These are phyloP conservation scores for Aureobasidium melanogenum DNA, from an alignment of 2,329 filamentous ascomycete genomes.

Conservation along the genomic window DNA sequence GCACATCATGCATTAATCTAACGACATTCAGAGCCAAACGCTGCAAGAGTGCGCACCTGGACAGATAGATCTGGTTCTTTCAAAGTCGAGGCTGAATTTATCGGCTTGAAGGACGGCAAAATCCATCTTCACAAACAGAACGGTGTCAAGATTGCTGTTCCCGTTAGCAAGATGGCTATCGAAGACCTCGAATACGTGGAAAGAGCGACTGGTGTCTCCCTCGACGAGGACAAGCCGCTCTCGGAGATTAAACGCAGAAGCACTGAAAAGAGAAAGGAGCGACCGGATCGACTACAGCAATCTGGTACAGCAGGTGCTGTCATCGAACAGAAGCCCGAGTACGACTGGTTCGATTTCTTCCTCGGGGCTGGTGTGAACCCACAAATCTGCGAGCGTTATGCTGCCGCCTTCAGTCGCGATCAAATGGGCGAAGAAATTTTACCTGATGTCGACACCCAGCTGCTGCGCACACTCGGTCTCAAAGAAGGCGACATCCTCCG, in stretches of 20 bases:
- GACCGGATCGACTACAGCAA: slow-evolving; percentile 17
- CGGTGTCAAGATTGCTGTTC: slow-evolving; percentile 96
- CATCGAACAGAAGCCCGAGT: slow-evolving; percentile 62
- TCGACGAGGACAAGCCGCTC: slow-evolving; percentile 86
- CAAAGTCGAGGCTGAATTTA: slow-evolving; percentile 93
- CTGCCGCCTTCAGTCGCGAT: slow-evolving; percentile 78
- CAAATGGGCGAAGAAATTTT: slow-evolving; percentile 94
- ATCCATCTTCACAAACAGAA: slow-evolving; percentile 98
- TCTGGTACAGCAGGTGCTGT: slow-evolving; percentile 46
- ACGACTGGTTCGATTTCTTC: slow-evolving; percentile 99
- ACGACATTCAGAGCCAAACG: slow-evolving; percentile 60
- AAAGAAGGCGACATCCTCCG: slow-evolving; percentile 95
- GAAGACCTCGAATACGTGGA: slow-evolving; percentile 96
- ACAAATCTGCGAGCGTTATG: slow-evolving; percentile 88
- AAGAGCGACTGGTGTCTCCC: slow-evolving; percentile 70
- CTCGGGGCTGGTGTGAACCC: slow-evolving; percentile 83
- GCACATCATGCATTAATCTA: neutral
- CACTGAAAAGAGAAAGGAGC: slow-evolving; percentile 42
- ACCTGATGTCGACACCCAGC: slow-evolving; percentile 75
- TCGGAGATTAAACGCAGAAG: slow-evolving; percentile 62
- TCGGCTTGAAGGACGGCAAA: slow-evolving; percentile 89
- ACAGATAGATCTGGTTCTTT: slow-evolving; percentile 93
- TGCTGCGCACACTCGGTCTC: slow-evolving; percentile 80
- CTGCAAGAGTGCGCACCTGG: slow-evolving; percentile 79
- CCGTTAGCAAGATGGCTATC: slow-evolving; percentile 88